Evolutionary conservation across 179 eudicot genomes (phyloP).

Genomic region (Silene coronaria): DNA sequence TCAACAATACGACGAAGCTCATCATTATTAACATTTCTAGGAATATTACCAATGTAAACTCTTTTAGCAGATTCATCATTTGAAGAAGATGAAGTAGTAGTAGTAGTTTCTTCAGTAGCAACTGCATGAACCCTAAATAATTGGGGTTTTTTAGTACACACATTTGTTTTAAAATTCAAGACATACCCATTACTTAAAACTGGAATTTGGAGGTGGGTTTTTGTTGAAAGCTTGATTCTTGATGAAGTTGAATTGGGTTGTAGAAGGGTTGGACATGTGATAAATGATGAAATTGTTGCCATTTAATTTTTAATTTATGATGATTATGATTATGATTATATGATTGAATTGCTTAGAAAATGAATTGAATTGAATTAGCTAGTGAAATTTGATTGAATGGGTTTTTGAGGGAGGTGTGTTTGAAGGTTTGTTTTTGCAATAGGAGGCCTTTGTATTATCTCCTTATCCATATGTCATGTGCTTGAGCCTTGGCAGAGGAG

Average conservation of each 20-base stretch:
- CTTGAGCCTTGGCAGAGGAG: too few species aligned
- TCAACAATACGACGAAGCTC: constrained; percentile 57
- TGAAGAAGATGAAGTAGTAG: constrained; percentile 25
- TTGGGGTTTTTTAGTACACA: neutral
- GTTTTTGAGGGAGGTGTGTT: neutral
- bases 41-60: constrained; percentile 79
- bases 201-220: constrained; percentile 11
- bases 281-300: constrained; percentile 24
- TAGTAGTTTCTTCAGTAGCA: constrained; percentile 47
- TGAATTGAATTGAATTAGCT: neutral
- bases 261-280: constrained; percentile 13
- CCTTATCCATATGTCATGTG: too few species aligned
- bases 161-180: constrained; percentile 13
- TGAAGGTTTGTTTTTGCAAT: too few species aligned
- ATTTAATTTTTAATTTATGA: neutral
- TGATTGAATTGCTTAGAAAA: neutral
- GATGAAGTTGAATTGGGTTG: constrained; percentile 14
- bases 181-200: constrained; percentile 14
- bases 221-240: constrained; percentile 17
- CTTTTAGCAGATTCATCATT: constrained; percentile 44
- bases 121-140: constrained; percentile 26
- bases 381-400: neutral
- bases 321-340: neutral
- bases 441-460: too few species aligned
- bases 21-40: constrained; percentile 52